Base-by-base conservation (phyloP, 2,329 filamentous ascomycete species). In the Stachybotrys elegans region DNA sequence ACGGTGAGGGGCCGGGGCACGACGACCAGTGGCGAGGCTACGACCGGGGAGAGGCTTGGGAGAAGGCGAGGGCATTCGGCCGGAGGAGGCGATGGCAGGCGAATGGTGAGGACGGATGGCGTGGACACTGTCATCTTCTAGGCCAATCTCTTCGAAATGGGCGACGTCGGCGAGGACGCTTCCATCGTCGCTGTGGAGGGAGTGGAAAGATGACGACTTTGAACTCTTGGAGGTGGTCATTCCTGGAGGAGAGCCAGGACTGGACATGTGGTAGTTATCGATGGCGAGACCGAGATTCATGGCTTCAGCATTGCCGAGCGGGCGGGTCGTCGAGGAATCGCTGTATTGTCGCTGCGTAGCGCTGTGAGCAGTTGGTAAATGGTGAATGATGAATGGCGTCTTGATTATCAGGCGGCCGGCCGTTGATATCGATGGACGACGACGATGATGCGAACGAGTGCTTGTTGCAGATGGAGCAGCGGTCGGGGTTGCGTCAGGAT, bases 121-220 rank as follows among this genome's bases (percentile, higher is more conserved):
- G 78, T 27, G 77, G 62, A 64, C 45, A 52, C 56, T 45, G 56
- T 63, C 73, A 49, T 90, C 83, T 55, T 90, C 85, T 22, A 97
- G 79, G 12, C 86, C 88, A 61, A 96, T 95, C 52, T 96, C 92
- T 63, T 97, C 92, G 57, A 96, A 96, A 62, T 96, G 83, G 51
- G 81, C 83, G 46, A 85, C 79, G 59, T 95, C 88, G 42, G 81
- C 76, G 37, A 87, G 70, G 41, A 82, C 76, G 53, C 76, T 79
- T 57, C 84, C 81, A 54, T 88, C 86, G 57, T 89, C 85, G 57
- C 83, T 85, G 49, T 79, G 83, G 45, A 86, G 83, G 29, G 90
- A 95, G 55, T 84, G 85, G 57, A 92, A 86, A 40, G 89, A 95
- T 5, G 88, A 94, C 22, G 89, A 90, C 67, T 93, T 94, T 52